phyloP scores from a whole-genome alignment of 2,329 filamentous ascomycete species.

The Davidsoniella eucalypti region DNA sequence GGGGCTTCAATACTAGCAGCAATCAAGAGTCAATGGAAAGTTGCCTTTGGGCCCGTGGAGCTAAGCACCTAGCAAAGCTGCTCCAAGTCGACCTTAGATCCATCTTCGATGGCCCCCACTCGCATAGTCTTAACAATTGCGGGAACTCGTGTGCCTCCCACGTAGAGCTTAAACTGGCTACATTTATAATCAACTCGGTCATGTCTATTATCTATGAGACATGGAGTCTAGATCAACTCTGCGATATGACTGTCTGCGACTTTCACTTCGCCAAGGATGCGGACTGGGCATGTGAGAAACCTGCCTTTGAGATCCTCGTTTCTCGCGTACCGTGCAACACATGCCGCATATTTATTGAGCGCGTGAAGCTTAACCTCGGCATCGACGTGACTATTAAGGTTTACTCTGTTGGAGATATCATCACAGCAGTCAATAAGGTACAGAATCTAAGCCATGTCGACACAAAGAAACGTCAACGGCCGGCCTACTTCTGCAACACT shows the following conservation, averaged over 20 bases:
- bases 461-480: not conserved
- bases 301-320: constrained; percentile 11
- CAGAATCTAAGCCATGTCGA: not conserved
- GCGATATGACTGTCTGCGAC: not conserved
- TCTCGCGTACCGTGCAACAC: constrained; percentile 5
- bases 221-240: not conserved
- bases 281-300: not conserved
- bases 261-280: not conserved
- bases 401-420: not conserved
- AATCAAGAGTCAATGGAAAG: constrained; percentile 17
- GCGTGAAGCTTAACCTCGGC: not conserved
- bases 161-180: constrained; percentile 25
- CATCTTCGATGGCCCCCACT: constrained; percentile 13
- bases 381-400: constrained; percentile 4
- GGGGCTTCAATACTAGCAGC: not conserved
- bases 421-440: not conserved
- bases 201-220: constrained; percentile 13
- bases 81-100: constrained; percentile 19
- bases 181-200: constrained; percentile 19
- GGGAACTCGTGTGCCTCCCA: constrained; percentile 19
- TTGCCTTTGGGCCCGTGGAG: constrained; percentile 19
- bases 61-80: constrained; percentile 17
- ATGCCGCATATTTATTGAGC: constrained; percentile 8
- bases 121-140: too few relatives aligned
- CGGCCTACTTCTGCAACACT: not conserved